phyloP scores from a whole-genome alignment of 495 filamentous ascomycete genomes.

The Penicillium salamii region DNA sequence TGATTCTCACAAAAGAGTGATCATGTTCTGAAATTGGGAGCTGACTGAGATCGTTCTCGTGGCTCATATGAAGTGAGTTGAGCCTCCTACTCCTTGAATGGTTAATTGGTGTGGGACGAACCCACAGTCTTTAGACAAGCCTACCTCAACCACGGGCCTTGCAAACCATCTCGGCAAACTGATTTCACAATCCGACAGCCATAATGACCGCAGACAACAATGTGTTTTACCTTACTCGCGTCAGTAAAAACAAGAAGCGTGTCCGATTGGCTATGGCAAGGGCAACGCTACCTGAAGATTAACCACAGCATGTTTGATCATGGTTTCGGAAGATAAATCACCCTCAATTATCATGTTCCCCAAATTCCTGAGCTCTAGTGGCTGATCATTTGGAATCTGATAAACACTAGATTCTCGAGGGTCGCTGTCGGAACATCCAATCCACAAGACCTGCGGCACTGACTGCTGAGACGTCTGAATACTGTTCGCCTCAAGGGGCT shows the following conservation, averaged over 20 bases:
- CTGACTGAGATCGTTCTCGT: slow-evolving; percentile 11
- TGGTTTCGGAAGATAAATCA: slow-evolving; percentile 31
- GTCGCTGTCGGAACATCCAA: slow-evolving; percentile 41
- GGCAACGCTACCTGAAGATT: slow-evolving; percentile 36
- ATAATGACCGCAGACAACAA: slow-evolving; percentile 45
- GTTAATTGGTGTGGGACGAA: too few relatives aligned
- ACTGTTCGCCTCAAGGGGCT: slow-evolving; percentile 12
- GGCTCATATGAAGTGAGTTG: slow-evolving; percentile 10
- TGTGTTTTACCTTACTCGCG: slow-evolving; percentile 35
- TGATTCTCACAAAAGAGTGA: slow-evolving; percentile 21
- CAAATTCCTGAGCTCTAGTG: slow-evolving; percentile 40
- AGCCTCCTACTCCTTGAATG: too few relatives aligned
- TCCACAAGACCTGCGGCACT: slow-evolving; percentile 40
- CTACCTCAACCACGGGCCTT: slow-evolving; percentile 24
- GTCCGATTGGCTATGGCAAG: too few relatives aligned
- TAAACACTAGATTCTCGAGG: slow-evolving; percentile 34
- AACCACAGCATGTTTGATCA: slow-evolving; percentile 33
- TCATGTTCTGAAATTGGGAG: slow-evolving; percentile 12
- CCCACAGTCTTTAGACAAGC: too few relatives aligned
- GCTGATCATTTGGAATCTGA: slow-evolving; percentile 33
- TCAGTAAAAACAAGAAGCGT: slow-evolving; percentile 1
- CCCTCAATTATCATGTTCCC: slow-evolving; percentile 38
- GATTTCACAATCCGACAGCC: slow-evolving; percentile 38
- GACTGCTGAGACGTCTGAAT: slow-evolving; percentile 28
- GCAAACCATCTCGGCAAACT: slow-evolving; percentile 14